Base-by-base conservation (phyloP, 495 filamentous ascomycete genomes). In the Stereocaulon alpinum region DNA sequence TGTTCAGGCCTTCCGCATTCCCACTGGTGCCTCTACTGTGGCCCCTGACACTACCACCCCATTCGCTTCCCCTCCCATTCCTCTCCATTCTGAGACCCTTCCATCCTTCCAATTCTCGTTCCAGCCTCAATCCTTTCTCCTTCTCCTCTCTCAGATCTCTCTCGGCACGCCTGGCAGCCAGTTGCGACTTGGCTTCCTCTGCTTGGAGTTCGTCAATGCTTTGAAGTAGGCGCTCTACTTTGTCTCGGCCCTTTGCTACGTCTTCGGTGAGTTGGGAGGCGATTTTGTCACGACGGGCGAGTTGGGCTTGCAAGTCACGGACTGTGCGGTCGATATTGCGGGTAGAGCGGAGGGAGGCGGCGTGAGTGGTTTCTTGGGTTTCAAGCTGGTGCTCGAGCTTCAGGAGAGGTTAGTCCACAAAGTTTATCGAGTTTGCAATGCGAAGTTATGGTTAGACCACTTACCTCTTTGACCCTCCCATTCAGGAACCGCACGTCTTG, bases 401-500 rank as follows among this genome's bases (percentile, higher is more conserved):
- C 40, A 40, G n/a, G 34, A 15, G 24, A 20, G 20, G 64, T 66
- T 64, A 69, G 42, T 34, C 58, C 9, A 10, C 34, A 11, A 57
- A 12, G 17, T 24, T 34, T 42, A 11, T 24, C 12, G 20, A 4
- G 24, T 17, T 40, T 14, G 34, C 17, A 15, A 9, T 50, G 9
- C 14, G n/a, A 12, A 41, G n/a, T 49, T 48, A 2, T 14, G 40
- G 18, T 56, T 51, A 12, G 34, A 37, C 12, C 34, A 64, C 80
- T 78, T 80, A 96, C 92, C 80, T 97, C 94, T 77, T 96, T 91
- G 63, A 98, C 87, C 42, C 93, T 82, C 64, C 91, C 90, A 74
- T 95, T 87, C 68, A 97, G 74, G 77, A 97, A 98, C 62, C 91
- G 83, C 61, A 97, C 89, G 71, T 98, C 93, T 60, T 96, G 89